Percentiles rank a stretch among this genome's conserved stretches.
Conservation (phyloP, 305 asterid genomes). For the Fraxinus paxiana region DNA sequence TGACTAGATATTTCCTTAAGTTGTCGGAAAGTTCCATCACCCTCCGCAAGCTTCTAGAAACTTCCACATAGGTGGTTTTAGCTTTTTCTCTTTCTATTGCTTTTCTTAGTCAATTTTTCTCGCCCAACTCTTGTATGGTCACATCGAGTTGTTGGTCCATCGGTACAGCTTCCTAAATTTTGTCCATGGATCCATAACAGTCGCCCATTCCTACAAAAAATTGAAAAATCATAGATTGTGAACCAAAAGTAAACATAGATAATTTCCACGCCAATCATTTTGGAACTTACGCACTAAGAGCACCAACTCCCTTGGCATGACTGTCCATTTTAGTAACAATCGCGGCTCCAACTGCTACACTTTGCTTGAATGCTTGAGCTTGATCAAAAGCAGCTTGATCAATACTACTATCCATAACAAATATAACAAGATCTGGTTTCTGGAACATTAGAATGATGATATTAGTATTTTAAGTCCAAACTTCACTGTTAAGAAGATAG, state of each 20-base stretch:
- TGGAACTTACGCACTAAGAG: constrained; percentile 92
- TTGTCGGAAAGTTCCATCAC: too few relatives aligned
- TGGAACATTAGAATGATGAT: constrained; percentile 27
- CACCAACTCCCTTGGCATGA: constrained; percentile 98
- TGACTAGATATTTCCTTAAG: too few relatives aligned
- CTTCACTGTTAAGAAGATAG: not conserved
- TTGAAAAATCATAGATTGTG: not conserved
- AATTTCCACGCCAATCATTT: constrained; percentile 6
- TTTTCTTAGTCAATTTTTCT: too few relatives aligned
- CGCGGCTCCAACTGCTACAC: constrained; percentile 94
- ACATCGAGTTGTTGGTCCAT: constrained; percentile 85
- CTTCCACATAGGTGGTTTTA: too few relatives aligned
- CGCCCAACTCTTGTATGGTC: too few relatives aligned
- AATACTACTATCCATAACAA: constrained; percentile 96
- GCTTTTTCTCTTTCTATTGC: too few relatives aligned
- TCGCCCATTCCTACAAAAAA: constrained; percentile 74
- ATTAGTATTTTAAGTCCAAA: constrained; percentile 12
- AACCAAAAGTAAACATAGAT: not conserved
- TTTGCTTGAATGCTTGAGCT: constrained; percentile 96
- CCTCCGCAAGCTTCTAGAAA: too few relatives aligned
- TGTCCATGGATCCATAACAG: constrained; percentile 94
- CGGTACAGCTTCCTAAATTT: constrained; percentile 86
- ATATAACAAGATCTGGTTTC: constrained; percentile 93
- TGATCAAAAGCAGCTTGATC: constrained; percentile 98
- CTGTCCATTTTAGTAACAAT: constrained; percentile 96